Base-by-base conservation (phyloP, 2,329 filamentous ascomycete species). In the Fusarium brevicatenulatum region DNA sequence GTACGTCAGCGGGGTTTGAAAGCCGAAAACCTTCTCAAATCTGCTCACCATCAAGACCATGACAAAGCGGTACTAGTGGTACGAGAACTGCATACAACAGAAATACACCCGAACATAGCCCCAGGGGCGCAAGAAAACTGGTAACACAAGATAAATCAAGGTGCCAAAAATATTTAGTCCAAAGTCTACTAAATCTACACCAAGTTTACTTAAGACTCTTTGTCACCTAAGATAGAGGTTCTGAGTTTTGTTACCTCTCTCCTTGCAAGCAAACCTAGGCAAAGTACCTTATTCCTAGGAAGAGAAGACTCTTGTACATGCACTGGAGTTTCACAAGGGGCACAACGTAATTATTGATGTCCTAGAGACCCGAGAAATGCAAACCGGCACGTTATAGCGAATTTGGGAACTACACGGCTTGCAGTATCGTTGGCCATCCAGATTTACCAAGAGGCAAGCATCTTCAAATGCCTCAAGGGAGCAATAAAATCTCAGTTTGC, bases 11-110 rank as follows among this genome's bases (percentile, higher is more conserved):
- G 19, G 46, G 47, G 54, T 62, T 52, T 23, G 50, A 46, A 56
- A 78, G 12, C 58, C 63, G 76, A 78, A 86, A 87, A 87, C 82
- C 80, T 86, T 84, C 86, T 87, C 86, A 87, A 87, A 87, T 70
- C 73, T 81, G 82, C 86, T 85, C 86, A 86, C 50, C 46, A 52
- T 43, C 39, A 21, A 9, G 39, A 34, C 66, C 50, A 69, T 47
- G 23, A 66, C 65, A 37, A 69, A 69, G 21, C 39, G 36, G 66
- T 68, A 32, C 59, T 68, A 68, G 65, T 34, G 54, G 32, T 23
- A 28, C 25, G 12, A 19, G 11, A 34, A 21, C 13, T 30, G 21
- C 25, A 19, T 39, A n/a, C 57, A n/a, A 34, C 47, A 15, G n/a
- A 34, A 50, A 52, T 30, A 52, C 30, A 52, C 30, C 30, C 16